These are phyloP conservation scores for Fusarium sterilihyphosum DNA, from an alignment of 2,329 filamentous ascomycete genomes.

Conservation along the genomic window DNA sequence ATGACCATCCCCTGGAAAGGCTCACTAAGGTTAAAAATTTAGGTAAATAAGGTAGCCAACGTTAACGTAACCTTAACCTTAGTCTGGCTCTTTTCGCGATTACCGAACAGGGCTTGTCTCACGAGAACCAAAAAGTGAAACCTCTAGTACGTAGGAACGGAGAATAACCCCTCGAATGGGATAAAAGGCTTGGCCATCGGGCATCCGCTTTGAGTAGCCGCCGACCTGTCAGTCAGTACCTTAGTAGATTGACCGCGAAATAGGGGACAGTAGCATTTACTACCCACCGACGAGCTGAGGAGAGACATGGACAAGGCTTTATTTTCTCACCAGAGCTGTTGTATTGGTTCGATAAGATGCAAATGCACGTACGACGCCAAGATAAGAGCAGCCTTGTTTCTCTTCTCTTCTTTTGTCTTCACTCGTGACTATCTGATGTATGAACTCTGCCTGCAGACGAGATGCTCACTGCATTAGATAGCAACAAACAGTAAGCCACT, in stretches of 20 bases:
- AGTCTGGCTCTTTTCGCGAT: conserved; percentile 13
- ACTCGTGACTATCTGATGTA: not conserved
- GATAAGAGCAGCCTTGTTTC: not conserved
- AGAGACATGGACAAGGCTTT: not conserved
- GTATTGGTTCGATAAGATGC: not conserved
- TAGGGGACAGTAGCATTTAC: conserved; percentile 12
- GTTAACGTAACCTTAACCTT: conserved; percentile 9
- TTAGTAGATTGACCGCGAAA: not conserved
- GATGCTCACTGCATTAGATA: not conserved
- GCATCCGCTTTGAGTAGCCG: conserved; percentile 1
- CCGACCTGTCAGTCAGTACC: not conserved
- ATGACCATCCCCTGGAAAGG: not conserved
- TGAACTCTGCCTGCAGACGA: not conserved
- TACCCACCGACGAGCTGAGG: not conserved
- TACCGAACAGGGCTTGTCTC: conserved; percentile 26
- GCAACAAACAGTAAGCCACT: not conserved
- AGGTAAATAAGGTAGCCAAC: not conserved
- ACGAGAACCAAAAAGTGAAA: conserved; percentile 13
- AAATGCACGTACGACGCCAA: conserved; percentile 20
- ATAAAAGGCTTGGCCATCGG: not conserved
- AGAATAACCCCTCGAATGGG: conserved; percentile 27
- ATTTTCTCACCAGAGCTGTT: not conserved
- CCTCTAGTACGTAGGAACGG: not conserved
- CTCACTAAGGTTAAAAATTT: conserved; percentile 15
- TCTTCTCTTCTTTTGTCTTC: not conserved